Base-by-base conservation (phyloP, 495 filamentous ascomycete species). In the Antarctomyces pellizariae region DNA sequence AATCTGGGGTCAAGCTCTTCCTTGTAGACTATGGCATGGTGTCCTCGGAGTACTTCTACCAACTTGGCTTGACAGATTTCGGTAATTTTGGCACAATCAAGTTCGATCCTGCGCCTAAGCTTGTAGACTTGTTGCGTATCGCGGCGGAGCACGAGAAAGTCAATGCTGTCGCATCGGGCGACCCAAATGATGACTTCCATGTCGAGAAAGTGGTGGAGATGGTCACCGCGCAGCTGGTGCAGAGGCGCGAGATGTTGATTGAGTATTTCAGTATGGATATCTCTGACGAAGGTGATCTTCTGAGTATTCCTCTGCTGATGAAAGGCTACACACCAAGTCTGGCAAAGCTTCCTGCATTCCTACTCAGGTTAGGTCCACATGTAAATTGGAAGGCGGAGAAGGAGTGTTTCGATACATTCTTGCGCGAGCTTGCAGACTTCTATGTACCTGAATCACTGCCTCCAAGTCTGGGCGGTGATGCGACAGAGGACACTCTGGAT, bases 181-280 rank as follows among this genome's bases (percentile, higher is more conserved):
- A 44, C 0, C 46, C 56, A 3, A 57, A 62, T 9, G 48, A 59
- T 13, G 59, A 63, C n/a, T 56, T 71, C 16, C 66, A 79, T 29
- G 69, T 73, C 42, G 45, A 57, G 3, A 62, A 65, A 28, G 65
- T 79, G 4, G 65, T 79, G 3, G 56, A 65, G 7, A 41, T 52
- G 3, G 62, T 84, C 8, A 52, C 59, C 0, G 38, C 43, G 3
- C 52, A 59, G 34, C 60, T 99, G 9, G 54, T 91, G 16, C 61
- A 68, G 18, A 62, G 73, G 3, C 60, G 76, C 10, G 71, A 80
- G 33, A 89, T 99, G 78, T 62, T 99, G 2, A 49, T 63, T 13
- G 84, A 93, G 44, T 99, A 99, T 48, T 93, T 99, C 53, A 64
- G 70, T 8, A 44, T 99, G 24, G 67, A 89, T 28, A 69, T 99